Evolutionary conservation across 2,329 filamentous ascomycete genomes (phyloP).

Genomic region (Orbilia ellipsospora): DNA sequence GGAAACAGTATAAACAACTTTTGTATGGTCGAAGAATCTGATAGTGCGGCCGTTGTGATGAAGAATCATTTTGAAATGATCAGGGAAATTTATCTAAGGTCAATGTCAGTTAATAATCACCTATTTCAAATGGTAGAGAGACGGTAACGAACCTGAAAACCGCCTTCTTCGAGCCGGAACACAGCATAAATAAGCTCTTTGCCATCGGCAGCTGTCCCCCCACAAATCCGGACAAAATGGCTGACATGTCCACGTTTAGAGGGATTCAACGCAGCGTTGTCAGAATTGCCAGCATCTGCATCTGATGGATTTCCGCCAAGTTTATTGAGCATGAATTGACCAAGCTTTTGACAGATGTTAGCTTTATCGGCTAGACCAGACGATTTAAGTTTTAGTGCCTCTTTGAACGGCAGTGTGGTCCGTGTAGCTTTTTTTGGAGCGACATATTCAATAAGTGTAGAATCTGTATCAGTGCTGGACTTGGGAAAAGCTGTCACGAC

Average conservation of each 20-base stretch:
- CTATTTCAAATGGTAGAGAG: constrained; percentile 5
- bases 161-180: constrained; percentile 75
- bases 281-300: background rate
- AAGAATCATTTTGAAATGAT: constrained; percentile 85
- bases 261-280: constrained; percentile 21
- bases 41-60: constrained; percentile 79
- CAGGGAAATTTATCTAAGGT: constrained; percentile 81
- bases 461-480: constrained; percentile 22
- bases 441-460: constrained; percentile 40
- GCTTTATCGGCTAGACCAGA: constrained; percentile 56
- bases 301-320: constrained; percentile 56
- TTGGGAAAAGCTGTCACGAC: constrained; percentile 60
- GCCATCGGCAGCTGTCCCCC: constrained; percentile 37
- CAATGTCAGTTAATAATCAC: constrained; percentile 57
- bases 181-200: constrained; percentile 57
- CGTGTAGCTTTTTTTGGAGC: constrained; percentile 40
- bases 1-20: constrained; percentile 76
- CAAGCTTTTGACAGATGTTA: constrained; percentile 75
- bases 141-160: constrained; percentile 72
- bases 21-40: constrained; percentile 72
- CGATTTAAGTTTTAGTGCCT: constrained; percentile 55
- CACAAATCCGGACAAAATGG: constrained; percentile 56
- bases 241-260: constrained; percentile 55
- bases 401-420: constrained; percentile 55
- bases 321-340: constrained; percentile 73